Evolutionary conservation across 768 basidiomycete genomes (phyloP), one percentile per base, ranked within the genome.

Genomic region (Panellus pusillus): DNA sequence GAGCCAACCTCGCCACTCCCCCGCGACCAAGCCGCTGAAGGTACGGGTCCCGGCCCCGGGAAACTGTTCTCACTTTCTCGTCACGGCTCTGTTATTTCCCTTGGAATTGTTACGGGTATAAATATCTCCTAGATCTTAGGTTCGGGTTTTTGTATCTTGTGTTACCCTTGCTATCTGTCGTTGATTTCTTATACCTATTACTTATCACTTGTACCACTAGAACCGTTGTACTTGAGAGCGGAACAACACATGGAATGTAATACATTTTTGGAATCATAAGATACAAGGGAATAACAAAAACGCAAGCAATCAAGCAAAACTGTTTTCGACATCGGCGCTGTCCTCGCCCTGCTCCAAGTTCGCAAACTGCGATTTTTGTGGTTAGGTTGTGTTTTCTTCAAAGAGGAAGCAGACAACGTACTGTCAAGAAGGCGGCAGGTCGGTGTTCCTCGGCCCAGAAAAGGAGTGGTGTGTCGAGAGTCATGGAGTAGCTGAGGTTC

Each of bases 391-490:
- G 48, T 46, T 44, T 31, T 42, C 18, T 31, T 42, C 18, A 15
- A 47, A 38, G 24, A 37, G 17, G 18, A 46, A 24, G 28, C 24
- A 28, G 35, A 32, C 17, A 31, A 79, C 89, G 76, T 62, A 91
- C 89, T 39, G 88, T 90, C 64, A 98, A 74, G 84, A 98, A 98
- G 3, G 93, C 93, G 27, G 92, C 89, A 1, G 94, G 94, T 47
- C 95, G 82, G 68, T 98, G 95, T 65, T 92, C 89, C 69, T 95
- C 92, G 1, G 93, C 89, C 95, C 95, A 98, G 83, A 97, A 98
- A 54, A 89, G 74, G 28, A 95, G 76, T 12, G 95, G 95, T n/a
- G 91, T 95, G 67, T 96, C 95, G 54, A 98, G 74, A 27, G 81
- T 83, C 80, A 96, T 88, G 17, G 83, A 80, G 65, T 91, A 98